phyloP scores from a whole-genome alignment of 208 protist species.

The Acanthamoeba lenticulata region DNA sequence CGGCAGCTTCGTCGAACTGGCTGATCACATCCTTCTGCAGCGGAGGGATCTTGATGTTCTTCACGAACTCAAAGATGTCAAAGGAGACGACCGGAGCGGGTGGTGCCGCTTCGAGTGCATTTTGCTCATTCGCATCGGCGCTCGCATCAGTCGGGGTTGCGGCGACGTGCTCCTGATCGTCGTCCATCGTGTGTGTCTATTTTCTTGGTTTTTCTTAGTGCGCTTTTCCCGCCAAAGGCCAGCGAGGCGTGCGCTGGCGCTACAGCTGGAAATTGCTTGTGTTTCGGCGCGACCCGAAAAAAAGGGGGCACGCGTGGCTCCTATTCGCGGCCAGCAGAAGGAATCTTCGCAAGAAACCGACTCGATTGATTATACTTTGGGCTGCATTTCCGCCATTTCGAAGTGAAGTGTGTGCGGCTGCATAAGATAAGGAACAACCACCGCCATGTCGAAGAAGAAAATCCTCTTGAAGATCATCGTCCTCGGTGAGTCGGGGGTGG shows the following conservation, averaged over 20 bases:
- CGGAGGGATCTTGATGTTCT: constrained; percentile 26
- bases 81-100: neutral
- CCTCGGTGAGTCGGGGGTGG: constrained; percentile 75
- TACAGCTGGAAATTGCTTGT: too few relatives aligned
- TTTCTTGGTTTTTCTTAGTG: neutral
- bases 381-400: neutral
- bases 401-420: neutral
- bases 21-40: constrained; percentile 16
- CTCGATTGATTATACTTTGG: too few relatives aligned
- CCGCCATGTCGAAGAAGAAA: constrained; percentile 49
- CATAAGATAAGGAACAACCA: neutral
- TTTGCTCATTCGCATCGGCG: neutral
- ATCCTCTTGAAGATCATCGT: constrained; percentile 73
- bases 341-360: constrained; percentile 20
- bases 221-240: neutral
- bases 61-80: constrained; percentile 34
- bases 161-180: too few relatives aligned
- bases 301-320: neutral
- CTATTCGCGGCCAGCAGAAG: neutral
- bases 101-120: neutral
- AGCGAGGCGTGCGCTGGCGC: neutral
- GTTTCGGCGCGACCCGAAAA: neutral
- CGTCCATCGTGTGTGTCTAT: too few relatives aligned
- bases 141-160: too few relatives aligned
- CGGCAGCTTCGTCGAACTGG: neutral